phyloP scores from a whole-genome alignment of 495 filamentous ascomycete species.

The Achaetomiella virescens region DNA sequence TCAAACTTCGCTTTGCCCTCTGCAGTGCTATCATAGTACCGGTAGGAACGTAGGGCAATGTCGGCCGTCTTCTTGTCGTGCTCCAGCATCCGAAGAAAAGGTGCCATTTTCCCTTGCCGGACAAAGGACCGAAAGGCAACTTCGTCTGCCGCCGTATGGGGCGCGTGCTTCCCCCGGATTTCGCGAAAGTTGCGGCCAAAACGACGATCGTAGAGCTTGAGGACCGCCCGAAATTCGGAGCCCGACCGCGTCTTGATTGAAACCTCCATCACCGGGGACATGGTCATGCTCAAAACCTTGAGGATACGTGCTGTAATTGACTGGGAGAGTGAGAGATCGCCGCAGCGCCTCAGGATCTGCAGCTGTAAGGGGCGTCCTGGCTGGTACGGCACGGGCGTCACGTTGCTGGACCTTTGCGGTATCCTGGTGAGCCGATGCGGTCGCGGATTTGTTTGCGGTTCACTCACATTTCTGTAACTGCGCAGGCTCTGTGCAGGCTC shows the following conservation, averaged over 20 bases:
- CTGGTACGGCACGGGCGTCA: background rate
- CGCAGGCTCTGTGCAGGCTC: background rate
- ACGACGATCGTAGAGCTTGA: conserved; percentile 1
- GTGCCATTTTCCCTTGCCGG: background rate
- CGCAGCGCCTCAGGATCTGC: background rate
- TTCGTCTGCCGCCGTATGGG: background rate
- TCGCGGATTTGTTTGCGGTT: background rate
- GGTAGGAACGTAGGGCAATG: background rate
- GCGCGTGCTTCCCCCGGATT: background rate
- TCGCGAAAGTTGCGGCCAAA: background rate
- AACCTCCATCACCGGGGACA: background rate
- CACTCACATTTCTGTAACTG: background rate
- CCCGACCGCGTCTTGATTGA: background rate
- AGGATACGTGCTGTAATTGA: background rate
- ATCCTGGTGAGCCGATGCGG: background rate
- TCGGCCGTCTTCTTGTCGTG: background rate
- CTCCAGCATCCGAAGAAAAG: background rate
- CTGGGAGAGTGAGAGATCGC: background rate
- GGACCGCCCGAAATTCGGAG: background rate
- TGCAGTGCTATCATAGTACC: background rate
- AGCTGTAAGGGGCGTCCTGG: background rate
- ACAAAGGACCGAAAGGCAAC: background rate
- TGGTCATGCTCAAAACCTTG: background rate
- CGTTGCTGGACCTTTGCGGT: background rate
- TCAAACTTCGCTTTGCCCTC: background rate